phyloP scores from a whole-genome alignment of 75 land plant genomes.

The Pseudotsuga menziesii region DNA sequence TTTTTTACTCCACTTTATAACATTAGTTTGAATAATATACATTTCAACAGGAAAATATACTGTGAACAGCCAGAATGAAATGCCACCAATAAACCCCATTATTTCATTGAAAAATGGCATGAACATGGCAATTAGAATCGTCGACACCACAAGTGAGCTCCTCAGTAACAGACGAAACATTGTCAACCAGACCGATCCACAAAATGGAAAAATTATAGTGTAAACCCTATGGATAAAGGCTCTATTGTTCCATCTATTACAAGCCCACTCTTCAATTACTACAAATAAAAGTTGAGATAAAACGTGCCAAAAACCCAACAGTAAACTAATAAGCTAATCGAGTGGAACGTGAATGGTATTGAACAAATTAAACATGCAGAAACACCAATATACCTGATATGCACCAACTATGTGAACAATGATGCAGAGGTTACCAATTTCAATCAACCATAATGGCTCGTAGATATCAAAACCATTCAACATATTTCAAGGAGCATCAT shows the following conservation, averaged over 20 bases:
- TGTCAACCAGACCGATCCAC: conserved; percentile 8
- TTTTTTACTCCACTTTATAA: not conserved
- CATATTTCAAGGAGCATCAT: conserved; percentile 33
- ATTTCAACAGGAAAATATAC: conserved; percentile 29
- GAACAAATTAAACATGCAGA: not conserved
- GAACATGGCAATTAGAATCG: conserved; percentile 26
- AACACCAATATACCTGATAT: conserved; percentile 26
- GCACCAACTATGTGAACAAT: conserved; percentile 36
- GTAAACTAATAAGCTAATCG: not conserved
- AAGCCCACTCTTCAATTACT: conserved; percentile 26
- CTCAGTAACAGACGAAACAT: conserved; percentile 16
- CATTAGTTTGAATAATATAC: conserved; percentile 11
- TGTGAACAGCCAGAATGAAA: conserved; percentile 30
- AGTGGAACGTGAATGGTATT: not conserved
- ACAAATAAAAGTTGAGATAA: conserved; percentile 59
- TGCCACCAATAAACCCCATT: conserved; percentile 24
- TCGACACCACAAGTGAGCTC: conserved; percentile 14
- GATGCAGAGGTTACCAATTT: conserved; percentile 25
- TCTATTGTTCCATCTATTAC: conserved; percentile 25
- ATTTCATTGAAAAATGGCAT: conserved; percentile 31
- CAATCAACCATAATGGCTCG: conserved; percentile 36
- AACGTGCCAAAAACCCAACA: conserved; percentile 22
- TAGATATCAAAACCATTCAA: conserved; percentile 29
- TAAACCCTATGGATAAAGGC: conserved; percentile 17
- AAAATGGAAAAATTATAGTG: conserved; percentile 17